Conservation (phyloP, 2,329 filamentous ascomycete species). For the Nemania bipapillata region DNA sequence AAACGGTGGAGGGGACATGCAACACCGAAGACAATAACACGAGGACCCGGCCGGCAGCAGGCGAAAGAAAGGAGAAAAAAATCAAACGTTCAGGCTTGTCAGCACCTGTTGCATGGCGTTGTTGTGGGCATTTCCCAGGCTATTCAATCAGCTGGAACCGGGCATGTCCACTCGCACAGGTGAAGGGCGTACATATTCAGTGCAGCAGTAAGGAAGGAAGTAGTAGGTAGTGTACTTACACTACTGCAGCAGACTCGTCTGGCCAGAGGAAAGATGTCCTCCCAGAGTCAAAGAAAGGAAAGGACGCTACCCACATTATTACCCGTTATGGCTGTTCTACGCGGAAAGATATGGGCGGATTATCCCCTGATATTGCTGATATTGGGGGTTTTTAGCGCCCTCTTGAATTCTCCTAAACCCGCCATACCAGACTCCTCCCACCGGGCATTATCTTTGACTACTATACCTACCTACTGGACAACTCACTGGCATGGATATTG, state of each 20-base stretch:
- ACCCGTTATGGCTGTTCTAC: conserved; percentile 2
- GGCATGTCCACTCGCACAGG: not conserved
- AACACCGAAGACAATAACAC: not conserved
- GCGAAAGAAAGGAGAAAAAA: not conserved
- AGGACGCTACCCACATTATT: not conserved
- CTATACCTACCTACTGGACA: no score
- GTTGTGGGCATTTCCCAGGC: not conserved
- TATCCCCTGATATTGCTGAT: not conserved
- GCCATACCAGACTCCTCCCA: not conserved
- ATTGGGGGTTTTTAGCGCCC: not conserved
- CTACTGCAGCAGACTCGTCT: not conserved
- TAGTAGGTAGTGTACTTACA: not conserved
- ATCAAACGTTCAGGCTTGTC: not conserved
- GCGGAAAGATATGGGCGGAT: not conserved
- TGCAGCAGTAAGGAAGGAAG: no score
- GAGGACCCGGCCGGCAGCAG: not conserved
- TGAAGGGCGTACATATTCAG: not conserved
- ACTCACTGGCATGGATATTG: not conserved
- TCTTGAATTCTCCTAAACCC: not conserved
- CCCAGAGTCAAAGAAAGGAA: not conserved
- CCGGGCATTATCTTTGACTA: not conserved
- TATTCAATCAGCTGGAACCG: not conserved
- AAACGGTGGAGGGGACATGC: not conserved
- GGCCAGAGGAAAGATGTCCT: not conserved
- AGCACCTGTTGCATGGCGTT: not conserved